Evolutionary conservation across 1,284 basidiomycete species (phyloP).

Genomic region (Ganoderma multipileum): DNA sequence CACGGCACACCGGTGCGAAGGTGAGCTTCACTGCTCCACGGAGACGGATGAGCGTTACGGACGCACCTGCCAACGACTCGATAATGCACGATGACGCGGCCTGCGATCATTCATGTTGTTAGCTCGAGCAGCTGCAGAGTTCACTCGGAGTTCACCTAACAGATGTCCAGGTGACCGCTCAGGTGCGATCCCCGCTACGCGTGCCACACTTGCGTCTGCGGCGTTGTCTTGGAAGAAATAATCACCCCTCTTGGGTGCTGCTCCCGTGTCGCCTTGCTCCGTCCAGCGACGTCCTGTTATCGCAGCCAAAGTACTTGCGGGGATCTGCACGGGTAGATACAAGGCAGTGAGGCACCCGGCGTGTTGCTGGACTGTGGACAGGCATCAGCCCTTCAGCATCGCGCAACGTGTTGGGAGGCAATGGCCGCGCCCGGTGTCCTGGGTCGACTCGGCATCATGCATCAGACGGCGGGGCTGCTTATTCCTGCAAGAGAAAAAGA

Average conservation of each 20-base stretch:
- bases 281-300: background rate
- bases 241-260: background rate
- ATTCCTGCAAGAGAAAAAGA: background rate
- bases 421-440: background rate
- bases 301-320: background rate
- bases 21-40: background rate
- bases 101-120: background rate
- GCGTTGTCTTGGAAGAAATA: background rate
- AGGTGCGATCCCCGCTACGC: background rate
- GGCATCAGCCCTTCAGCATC: background rate
- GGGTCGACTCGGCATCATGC: background rate
- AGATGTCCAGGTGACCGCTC: background rate
- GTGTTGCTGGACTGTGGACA: background rate
- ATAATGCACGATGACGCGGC: background rate
- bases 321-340: background rate
- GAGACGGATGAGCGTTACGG: background rate
- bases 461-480: background rate
- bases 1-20: background rate
- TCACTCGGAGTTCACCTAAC: background rate
- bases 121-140: background rate
- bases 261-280: background rate
- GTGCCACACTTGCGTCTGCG: background rate
- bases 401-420: background rate
- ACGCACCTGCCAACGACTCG: background rate
- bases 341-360: background rate